Conservation (phyloP, 148 eudicot genomes). For the Diospyros lotus region DNA sequence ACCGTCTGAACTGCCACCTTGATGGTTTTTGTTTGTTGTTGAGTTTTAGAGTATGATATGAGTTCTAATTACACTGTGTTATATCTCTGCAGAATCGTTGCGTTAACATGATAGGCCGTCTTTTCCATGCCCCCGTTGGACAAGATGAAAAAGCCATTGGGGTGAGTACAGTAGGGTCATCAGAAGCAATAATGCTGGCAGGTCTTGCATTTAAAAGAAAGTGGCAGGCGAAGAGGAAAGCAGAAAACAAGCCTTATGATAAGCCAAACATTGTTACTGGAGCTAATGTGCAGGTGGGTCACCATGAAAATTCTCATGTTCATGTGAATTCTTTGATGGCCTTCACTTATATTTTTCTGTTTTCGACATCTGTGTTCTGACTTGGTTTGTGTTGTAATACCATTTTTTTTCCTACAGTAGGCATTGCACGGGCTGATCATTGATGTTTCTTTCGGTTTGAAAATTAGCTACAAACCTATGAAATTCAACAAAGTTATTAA, state of each 20-base stretch:
- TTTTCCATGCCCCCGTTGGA: neutral
- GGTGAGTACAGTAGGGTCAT: neutral
- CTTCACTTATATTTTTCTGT: neutral
- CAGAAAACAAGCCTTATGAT: neutral
- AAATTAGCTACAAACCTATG: too few relatives aligned
- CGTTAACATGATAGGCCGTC: neutral
- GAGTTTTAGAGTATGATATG: too few relatives aligned
- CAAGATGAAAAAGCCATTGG: neutral
- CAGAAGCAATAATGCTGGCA: neutral
- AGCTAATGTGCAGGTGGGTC: neutral
- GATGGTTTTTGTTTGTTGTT: too few relatives aligned
- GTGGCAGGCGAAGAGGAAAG: neutral
- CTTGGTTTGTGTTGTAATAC: too few relatives aligned
- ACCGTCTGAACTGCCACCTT: too few relatives aligned
- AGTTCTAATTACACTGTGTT: too few relatives aligned
- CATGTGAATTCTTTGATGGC: neutral
- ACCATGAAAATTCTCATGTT: neutral
- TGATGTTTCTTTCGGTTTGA: too few relatives aligned
- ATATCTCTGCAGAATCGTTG: neutral
- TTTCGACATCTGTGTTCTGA: neutral
- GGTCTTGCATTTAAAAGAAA: neutral
- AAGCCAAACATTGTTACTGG: neutral
- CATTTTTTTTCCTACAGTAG: too few relatives aligned
- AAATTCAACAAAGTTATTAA: too few relatives aligned
- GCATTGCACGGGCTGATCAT: too few relatives aligned